A percentile compares a stretch with the other conserved stretches of the same genome.
phyloP scores from a whole-genome alignment of 257 asterid species.

The Petrea volubilis region DNA sequence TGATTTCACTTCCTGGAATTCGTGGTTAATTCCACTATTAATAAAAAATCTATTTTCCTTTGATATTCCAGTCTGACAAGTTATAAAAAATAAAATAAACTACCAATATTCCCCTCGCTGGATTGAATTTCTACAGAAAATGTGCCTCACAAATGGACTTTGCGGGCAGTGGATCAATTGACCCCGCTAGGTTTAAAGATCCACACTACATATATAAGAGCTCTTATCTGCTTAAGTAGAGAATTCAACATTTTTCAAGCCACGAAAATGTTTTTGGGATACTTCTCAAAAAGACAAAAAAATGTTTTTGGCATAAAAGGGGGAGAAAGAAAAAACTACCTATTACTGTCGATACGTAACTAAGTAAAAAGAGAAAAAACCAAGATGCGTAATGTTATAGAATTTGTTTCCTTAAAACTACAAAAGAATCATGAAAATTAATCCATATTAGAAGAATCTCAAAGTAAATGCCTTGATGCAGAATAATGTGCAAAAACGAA shows the following conservation, averaged over 20 bases:
- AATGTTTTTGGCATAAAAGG: neutral
- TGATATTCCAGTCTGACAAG: no score
- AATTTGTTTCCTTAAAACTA: neutral
- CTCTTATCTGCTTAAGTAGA: neutral
- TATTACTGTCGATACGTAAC: no score
- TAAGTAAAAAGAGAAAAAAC: neutral
- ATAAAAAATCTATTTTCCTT: no score
- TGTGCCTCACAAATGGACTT: no score
- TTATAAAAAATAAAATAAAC: no score
- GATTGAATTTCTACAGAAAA: no score
- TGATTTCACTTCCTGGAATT: no score
- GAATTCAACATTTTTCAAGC: neutral
- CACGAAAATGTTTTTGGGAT: neutral
- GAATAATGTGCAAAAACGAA: no score
- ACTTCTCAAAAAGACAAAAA: neutral
- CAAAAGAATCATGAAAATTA: neutral
- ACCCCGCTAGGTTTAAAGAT: neutral
- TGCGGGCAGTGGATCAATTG: neutral
- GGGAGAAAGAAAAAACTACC: neutral
- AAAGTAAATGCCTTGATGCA: neutral
- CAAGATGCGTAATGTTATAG: no score
- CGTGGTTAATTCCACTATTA: no score
- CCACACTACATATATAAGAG: no score
- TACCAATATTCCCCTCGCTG: no score
- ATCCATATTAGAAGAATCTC: neutral